Base-by-base conservation (phyloP, 2,329 filamentous ascomycete species). In the Fusarium globosum region DNA sequence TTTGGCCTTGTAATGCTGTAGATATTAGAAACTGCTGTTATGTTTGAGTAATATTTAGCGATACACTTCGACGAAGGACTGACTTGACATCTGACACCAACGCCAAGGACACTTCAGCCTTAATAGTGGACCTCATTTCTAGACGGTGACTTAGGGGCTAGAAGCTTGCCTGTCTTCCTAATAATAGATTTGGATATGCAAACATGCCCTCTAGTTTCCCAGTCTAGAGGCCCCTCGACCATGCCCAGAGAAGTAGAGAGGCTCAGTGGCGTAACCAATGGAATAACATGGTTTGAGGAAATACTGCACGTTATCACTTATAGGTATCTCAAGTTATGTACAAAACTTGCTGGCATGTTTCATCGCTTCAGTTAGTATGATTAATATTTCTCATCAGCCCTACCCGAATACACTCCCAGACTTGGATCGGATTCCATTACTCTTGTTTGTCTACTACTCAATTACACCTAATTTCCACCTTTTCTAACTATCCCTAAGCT, bases 331-430 rank as follows among this genome's bases (percentile, higher is more conserved):
- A 28, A 28, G 28, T 28, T 28, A 28, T 28, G 28, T 8, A 11
- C 28, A 30, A 30, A 30, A 30, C 28, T 30, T 30, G 28, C 9
- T 30, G 28, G 28, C 8, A 30, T 30, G 28, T 30, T 30, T 11
- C 28, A 30, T 30, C 9, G 28, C 28, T 30, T 10, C 28, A 30
- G 9, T 30, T 8, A 7, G 28, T 30, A 30, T 3, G 9, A 7
- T 10, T 30, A 10, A 11, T 30, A 30, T 10, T 6, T 14, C 4
- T 10, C 6, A 4, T n/a, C 3, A 15, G 10, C 9, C 20, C 10
- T 14, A 6, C 2, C 7, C 11, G 6, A 7, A 20, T 4, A 0
- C 3, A 20, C 8, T 15, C 8, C 4, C 6, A 7, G n/a, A 26
- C 13, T 23, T 35, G 8, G 23, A 11, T 20, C 6, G 15, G 3